These are phyloP conservation scores for Linum trigynum DNA, from an alignment of 345 rosid genomes.

Conservation along the genomic window DNA sequence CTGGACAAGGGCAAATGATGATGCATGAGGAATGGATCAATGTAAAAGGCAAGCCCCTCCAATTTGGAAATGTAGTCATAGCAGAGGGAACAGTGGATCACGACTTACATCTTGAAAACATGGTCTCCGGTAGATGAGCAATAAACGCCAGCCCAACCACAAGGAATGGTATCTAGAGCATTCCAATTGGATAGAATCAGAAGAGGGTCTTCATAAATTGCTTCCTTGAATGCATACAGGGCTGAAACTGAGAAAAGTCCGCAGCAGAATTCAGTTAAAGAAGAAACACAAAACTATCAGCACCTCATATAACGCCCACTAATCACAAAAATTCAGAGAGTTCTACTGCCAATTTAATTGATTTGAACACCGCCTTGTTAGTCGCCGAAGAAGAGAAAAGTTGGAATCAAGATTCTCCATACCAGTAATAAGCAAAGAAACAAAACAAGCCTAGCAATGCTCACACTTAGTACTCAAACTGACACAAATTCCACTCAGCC, in stretches of 20 bases:
- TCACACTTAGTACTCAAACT: not conserved
- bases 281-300: not conserved
- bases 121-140: constrained; percentile 54
- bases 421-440: not conserved
- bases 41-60: not conserved
- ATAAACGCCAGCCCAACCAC: constrained; percentile 66
- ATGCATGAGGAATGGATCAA: constrained; percentile 1
- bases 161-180: constrained; percentile 70
- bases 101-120: constrained; percentile 70
- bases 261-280: not conserved
- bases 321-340: not conserved
- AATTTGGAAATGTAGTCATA: not conserved
- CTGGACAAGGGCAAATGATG: constrained; percentile 28
- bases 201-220: constrained; percentile 76
- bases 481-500: not conserved
- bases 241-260: constrained; percentile 45
- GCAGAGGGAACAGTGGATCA: not conserved
- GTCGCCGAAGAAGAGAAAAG: not conserved
- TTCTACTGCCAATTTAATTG: not conserved
- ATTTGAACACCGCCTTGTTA: not conserved
- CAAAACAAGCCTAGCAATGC: not conserved
- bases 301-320: not conserved
- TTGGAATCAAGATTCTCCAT: not conserved
- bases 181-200: constrained; percentile 77
- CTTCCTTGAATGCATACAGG: constrained; percentile 70